Evolutionary conservation across 2,329 filamentous ascomycete genomes (phyloP), one percentile per base, ranked within the genome.

Genomic region (Pestalotiopsis sp.): DNA sequence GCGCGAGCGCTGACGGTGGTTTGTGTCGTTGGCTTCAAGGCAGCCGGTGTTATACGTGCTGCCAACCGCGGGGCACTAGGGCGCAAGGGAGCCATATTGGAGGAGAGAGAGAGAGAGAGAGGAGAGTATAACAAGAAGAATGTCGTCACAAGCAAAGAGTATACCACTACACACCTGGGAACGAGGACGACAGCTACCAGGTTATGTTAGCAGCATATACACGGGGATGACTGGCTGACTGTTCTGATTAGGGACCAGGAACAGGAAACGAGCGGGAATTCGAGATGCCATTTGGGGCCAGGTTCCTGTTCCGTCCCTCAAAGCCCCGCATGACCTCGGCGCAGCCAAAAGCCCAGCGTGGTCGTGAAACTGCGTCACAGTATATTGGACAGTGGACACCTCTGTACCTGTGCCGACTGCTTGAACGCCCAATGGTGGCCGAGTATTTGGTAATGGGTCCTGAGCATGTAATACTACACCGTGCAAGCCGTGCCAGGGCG

Each of bases 251-350:
- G 45, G 45, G 45, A 52, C 57, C 57, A 59, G 57, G 57, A 59
- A 31, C 57, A 59, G 57, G 57, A 59, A 59, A 59, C 27, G 57
- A 59, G 57, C 57, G 57, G 57, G 57, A 59, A 59, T 59, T 59
- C 23, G 45, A 27, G 20, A 23, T 49, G 17, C 14, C 11, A n/a
- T 59, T 59, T 36, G 6, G 6, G 25, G 27, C 57, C 57, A 59
- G 57, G 11, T 59, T 59, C 57, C 25, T 36, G 31, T 9, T 36
- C 31, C 31, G 31, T 36, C 31, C 31, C 31, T 36, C 31, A 36
- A 36, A 36, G 57, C 57, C 57, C 57, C 57, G 57, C 57, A 59
- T 59, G 57, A 36, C n/a, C 57, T 27, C 25, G 56, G 12, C 31
- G 31, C 31, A 36, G 31, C 31, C 31, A 9, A 36, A 9, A 36